Percentiles rank a stretch among this genome's conserved stretches.
These are phyloP conservation scores for Trichoderma brevicompactum DNA, from an alignment of 2,329 filamentous ascomycete species.

Conservation along the genomic window DNA sequence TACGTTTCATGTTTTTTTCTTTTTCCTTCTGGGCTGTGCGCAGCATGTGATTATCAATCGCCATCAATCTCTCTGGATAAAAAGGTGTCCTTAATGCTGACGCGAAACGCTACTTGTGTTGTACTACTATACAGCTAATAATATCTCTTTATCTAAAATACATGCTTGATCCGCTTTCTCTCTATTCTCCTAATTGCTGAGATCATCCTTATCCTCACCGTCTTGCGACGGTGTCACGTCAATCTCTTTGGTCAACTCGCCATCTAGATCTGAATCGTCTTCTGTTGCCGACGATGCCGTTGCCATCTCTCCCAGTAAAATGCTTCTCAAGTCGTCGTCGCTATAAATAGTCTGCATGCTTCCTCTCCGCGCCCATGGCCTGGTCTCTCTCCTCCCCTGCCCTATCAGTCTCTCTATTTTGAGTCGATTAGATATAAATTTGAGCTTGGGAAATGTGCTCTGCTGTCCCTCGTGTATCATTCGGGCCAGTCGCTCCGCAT, in stretches of 20 bases:
- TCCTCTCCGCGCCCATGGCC: conserved; percentile 52
- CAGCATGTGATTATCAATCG: background rate
- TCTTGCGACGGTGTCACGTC: conserved; percentile 22
- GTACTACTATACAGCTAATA: background rate
- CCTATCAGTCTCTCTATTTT: conserved; percentile 77
- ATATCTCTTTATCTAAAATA: no score
- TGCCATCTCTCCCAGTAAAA: conserved; percentile 48
- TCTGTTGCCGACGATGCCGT: conserved; percentile 42
- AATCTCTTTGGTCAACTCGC: conserved; percentile 21
- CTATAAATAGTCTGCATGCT: conserved; percentile 65
- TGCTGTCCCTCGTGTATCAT: conserved; percentile 93
- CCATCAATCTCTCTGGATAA: background rate
- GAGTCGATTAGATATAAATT: conserved; percentile 86
- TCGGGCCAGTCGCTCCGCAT: conserved; percentile 71
- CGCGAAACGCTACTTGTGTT: background rate
- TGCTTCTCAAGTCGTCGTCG: conserved; percentile 60
- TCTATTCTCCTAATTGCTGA: background rate
- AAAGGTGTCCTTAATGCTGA: background rate
- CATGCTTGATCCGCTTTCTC: background rate
- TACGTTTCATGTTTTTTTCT: conserved; percentile 27
- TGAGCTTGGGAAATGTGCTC: conserved; percentile 86
- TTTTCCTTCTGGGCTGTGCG: background rate
- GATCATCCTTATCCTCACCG: conserved; percentile 32
- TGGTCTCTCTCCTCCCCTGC: conserved; percentile 58
- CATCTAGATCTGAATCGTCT: conserved; percentile 42